Percentiles rank a stretch among this genome's conserved stretches.
These are phyloP conservation scores for Trichoderma gamsii DNA, from an alignment of 495 filamentous ascomycete genomes.

Conservation along the genomic window DNA sequence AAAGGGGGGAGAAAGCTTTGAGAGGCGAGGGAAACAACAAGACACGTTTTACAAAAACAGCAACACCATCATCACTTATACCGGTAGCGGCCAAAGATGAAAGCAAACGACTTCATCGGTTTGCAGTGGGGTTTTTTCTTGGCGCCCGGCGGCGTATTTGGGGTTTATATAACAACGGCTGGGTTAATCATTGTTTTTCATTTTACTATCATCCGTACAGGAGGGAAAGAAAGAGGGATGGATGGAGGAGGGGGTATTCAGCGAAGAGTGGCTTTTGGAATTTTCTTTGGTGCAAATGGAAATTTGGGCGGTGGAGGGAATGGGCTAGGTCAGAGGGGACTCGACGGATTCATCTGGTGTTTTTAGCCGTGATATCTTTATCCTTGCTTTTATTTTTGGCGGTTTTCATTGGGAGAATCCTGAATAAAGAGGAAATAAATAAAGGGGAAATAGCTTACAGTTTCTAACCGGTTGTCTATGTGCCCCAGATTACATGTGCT, in stretches of 20 bases:
- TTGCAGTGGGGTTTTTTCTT: background rate
- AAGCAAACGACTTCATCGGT: background rate
- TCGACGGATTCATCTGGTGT: background rate
- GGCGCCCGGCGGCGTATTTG: slow-evolving; percentile 11
- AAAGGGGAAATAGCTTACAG: too few relatives aligned
- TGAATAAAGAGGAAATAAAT: too few relatives aligned
- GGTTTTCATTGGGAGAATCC: too few relatives aligned
- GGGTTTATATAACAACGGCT: background rate
- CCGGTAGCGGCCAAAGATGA: background rate
- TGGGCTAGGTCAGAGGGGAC: background rate
- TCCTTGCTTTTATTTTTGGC: too few relatives aligned
- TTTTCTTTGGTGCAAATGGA: background rate
- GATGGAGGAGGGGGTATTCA: background rate
- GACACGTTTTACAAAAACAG: background rate
- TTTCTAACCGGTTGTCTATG: too few relatives aligned
- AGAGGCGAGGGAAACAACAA: background rate
- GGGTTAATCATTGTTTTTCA: background rate
- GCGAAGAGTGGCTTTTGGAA: background rate
- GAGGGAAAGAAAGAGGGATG: background rate
- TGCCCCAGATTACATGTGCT: too few relatives aligned
- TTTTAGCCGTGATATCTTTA: background rate
- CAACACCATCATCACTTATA: background rate
- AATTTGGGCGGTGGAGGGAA: background rate
- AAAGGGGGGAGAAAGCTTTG: background rate
- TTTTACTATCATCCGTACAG: background rate